A percentile compares a stretch with the other conserved stretches of the same genome.
Conservation (phyloP, 2,329 filamentous ascomycete genomes). For the Stagonosporopsis cucurbitacearum region DNA sequence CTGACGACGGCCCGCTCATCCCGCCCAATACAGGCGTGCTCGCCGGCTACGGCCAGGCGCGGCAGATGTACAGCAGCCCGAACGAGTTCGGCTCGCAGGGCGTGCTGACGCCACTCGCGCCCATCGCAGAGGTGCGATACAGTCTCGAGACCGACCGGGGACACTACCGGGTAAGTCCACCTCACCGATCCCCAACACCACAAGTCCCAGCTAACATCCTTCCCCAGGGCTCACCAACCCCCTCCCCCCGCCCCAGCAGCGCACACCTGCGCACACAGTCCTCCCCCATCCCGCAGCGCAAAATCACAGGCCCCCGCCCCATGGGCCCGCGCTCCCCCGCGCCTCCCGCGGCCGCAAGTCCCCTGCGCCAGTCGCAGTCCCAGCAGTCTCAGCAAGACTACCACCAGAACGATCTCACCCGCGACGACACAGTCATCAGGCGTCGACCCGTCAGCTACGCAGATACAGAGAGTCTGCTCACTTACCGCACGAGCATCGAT, state of each 20-base stretch:
- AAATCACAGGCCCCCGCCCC: constrained; percentile 57
- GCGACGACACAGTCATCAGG: constrained; percentile 41
- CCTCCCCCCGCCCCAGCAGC: constrained; percentile 40
- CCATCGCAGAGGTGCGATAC: constrained; percentile 60
- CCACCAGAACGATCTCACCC: neutral
- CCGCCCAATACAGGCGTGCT: constrained; percentile 57
- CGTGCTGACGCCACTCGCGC: constrained; percentile 52
- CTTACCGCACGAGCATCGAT: constrained; percentile 35
- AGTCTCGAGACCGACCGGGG: constrained; percentile 55
- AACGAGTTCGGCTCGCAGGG: constrained; percentile 48
- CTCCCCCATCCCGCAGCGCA: constrained; percentile 44
- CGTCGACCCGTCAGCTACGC: constrained; percentile 37
- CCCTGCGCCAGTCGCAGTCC: constrained; percentile 32
- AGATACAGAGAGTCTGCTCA: constrained; percentile 6
- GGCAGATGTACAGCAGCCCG: constrained; percentile 48
- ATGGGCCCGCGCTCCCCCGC: constrained; percentile 59
- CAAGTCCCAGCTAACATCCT: constrained; percentile 21
- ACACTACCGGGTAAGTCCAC: constrained; percentile 32
- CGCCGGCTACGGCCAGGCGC: constrained; percentile 47
- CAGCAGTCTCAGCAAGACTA: neutral
- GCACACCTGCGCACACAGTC: constrained; percentile 32
- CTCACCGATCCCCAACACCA: neutral
- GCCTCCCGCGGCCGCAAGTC: constrained; percentile 23
- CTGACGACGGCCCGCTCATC: constrained; percentile 65
- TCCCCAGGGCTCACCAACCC: constrained; percentile 42